Evolutionary conservation across 495 filamentous ascomycete species (phyloP), one percentile per base, ranked within the genome.

Genomic region (Annulohypoxylon bovei): DNA sequence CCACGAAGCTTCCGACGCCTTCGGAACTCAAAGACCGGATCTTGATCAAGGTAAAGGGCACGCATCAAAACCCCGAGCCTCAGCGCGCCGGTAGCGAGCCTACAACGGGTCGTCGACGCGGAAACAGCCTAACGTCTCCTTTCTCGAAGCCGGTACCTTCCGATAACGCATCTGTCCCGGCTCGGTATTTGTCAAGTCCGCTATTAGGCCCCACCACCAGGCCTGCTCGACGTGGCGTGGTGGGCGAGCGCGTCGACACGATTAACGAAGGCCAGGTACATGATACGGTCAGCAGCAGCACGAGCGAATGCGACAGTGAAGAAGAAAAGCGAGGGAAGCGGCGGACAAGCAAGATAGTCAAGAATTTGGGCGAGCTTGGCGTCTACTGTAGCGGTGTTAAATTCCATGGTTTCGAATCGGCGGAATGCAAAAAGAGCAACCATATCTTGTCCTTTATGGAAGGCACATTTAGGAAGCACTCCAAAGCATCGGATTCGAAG

Each of bases 381-480:
- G 90, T 98, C 1, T 98, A 98, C 73, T 92, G 91, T 57, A 88
- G 88, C 49, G 95, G 95, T 20, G 88, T 96, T 75, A 96, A 94
- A 71, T 97, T 93, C 57, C 81, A 86, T 44, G 88, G 88, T 58
- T 94, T 96, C 79, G 84, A 89, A 35, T 85, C 83, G 16, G 81
- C 87, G 18, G 94, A 96, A 62, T 92, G 92, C 77, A 91, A 91
- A 75, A 88, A 86, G 44, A 92, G 86, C 80, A 98, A 98, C 79
- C 95, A 99, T 79, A 89, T 98, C 62, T 95, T 93, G 81, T 99
- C 95, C 0, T 93, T 98, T 80, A 90, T 90, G 50, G 95, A 99
- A 80, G 85, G 88, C 46, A 92, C 88, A 3, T 97, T 97, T 70
- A 87, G 91, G 70, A 89, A 88, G 70, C 88, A 93, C 69, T 92